Evolutionary conservation across 352 stramenopile genomes (phyloP).

Genomic region (Phytophthora palmivora): DNA sequence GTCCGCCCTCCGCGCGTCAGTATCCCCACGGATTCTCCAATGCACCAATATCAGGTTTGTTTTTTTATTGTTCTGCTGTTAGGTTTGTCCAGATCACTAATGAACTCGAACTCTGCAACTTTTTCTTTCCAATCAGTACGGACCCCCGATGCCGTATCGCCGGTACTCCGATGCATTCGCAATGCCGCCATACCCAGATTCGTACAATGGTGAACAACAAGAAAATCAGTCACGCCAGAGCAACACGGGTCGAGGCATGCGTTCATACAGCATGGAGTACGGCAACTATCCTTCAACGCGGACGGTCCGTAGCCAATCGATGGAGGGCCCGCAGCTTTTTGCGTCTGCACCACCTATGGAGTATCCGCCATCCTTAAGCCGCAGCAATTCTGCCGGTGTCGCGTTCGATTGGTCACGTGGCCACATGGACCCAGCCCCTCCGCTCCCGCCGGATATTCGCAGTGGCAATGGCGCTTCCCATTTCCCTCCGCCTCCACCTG

Average conservation of each 20-base stretch:
- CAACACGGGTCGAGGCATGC: conserved; percentile 59
- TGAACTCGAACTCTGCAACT: neutral
- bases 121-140: conserved; percentile 38
- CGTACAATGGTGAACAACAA: conserved; percentile 53
- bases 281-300: conserved; percentile 58
- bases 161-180: conserved; percentile 81
- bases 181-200: conserved; percentile 67
- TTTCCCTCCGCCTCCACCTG: conserved; percentile 66
- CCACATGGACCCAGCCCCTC: conserved; percentile 50
- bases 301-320: conserved; percentile 75
- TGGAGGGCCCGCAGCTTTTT: conserved; percentile 76
- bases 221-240: conserved; percentile 56
- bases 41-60: conserved; percentile 74
- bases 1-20: conserved; percentile 72
- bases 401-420: conserved; percentile 71
- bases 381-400: conserved; percentile 66
- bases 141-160: conserved; percentile 63
- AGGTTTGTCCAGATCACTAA: conserved; percentile 9
- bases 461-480: conserved; percentile 33
- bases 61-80: conserved; percentile 1
- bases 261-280: conserved; percentile 85
- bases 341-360: conserved; percentile 49
- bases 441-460: conserved; percentile 67
- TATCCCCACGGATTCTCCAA: conserved; percentile 71
- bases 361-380: conserved; percentile 61